Conservation (phyloP, 441 rosid genomes). For the Cnidoscolus chayamansa region DNA sequence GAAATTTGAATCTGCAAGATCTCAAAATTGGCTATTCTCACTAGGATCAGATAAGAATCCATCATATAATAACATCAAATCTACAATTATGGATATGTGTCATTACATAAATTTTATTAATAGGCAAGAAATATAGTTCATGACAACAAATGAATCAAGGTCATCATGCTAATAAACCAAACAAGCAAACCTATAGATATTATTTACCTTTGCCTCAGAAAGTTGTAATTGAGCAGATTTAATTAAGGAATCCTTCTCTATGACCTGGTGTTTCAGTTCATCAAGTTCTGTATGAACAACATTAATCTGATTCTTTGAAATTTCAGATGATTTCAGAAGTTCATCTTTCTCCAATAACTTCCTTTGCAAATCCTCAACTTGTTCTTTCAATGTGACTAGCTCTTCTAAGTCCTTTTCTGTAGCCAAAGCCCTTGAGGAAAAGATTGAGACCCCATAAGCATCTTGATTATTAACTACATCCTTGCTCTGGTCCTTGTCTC, state of each 20-base stretch:
- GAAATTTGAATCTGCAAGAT: not conserved
- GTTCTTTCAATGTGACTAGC: slow-evolving; percentile 52
- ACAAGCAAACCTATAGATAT: slow-evolving; percentile 3
- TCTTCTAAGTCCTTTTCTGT: slow-evolving; percentile 61
- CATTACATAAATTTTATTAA: not conserved
- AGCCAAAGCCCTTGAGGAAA: slow-evolving; percentile 45
- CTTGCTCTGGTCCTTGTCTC: slow-evolving; percentile 45
- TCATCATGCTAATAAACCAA: slow-evolving; percentile 13
- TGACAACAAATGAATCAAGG: slow-evolving; percentile 1
- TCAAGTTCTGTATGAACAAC: slow-evolving; percentile 49
- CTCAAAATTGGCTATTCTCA: not conserved
- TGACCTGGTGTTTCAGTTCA: slow-evolving; percentile 51
- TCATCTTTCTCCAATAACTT: slow-evolving; percentile 79
- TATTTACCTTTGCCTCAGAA: slow-evolving; percentile 74
- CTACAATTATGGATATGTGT: not conserved
- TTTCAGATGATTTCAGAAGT: slow-evolving; percentile 61
- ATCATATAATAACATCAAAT: not conserved
- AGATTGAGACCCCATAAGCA: slow-evolving; percentile 39
- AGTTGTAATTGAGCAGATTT: slow-evolving; percentile 71
- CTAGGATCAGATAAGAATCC: not conserved
- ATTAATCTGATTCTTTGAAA: slow-evolving; percentile 44
- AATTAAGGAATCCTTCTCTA: slow-evolving; percentile 63
- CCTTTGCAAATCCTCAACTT: slow-evolving; percentile 66
- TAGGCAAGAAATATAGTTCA: not conserved
- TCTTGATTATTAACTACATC: slow-evolving; percentile 41